Base-by-base conservation (phyloP, 78 protist genomes). In the Mastigamoeba balamuthi region DNA sequence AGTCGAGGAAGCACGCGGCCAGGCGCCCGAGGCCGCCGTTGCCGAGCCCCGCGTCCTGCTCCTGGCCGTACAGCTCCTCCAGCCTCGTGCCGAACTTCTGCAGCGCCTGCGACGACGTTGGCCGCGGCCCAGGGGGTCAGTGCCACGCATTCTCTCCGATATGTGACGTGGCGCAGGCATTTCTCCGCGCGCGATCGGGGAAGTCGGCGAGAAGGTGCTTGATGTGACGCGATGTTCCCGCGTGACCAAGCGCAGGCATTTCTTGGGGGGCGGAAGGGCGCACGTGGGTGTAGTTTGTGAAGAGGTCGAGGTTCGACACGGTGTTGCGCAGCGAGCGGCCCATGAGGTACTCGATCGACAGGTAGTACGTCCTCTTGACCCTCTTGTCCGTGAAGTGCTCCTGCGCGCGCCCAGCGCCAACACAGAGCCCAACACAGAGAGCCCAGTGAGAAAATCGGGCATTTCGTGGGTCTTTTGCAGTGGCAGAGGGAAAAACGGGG, bases 21-120 rank as follows among this genome's bases (percentile, higher is more conserved):
- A 92, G 80, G 2, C 97, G 83, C 30, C 99, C 97, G 23, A 94
- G 86, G 41, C 99, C 99, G n/a, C 99, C 99, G 75, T 96, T 96
- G 65, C 99, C 99, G 8, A 96, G 93, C 23, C 94, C 99, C 0
- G 97, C 97, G 52, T 96, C 99, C 29, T 73, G 75, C 83, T 96
- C 99, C 77, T 89, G 82, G 72, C 78, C 92, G 9, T 83, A 79
- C 68, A 93, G 76, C 6, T 84, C 88, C 52, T 93, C 96, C 33
- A 89, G 58, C 35, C 68, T 67, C 41, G 64, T 74, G 7, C 93
- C 93, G 33, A 89, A 77, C 42, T 85, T 84, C 27, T 37, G 35
- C 2, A 89, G 75, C 6, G 93, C 93, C 40, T 39, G 85, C 27
- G 77, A 43, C 75, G 80, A 92, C 66, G 72, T 74, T 28, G 70